Conservation (phyloP, 805 yeast genomes). For the Wickerhamomyces rabaulensis region DNA sequence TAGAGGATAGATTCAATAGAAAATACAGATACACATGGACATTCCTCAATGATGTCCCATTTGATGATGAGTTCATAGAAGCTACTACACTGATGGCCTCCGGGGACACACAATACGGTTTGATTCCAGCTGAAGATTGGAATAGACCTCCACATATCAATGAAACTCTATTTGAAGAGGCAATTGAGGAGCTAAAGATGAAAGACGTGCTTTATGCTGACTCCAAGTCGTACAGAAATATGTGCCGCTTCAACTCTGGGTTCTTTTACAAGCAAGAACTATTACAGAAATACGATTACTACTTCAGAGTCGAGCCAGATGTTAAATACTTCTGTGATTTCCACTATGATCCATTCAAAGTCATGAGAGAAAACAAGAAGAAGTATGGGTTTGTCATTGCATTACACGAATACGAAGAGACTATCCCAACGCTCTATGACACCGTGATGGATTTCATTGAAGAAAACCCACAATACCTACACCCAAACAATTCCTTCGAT, state of each 20-base stretch:
- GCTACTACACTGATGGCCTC: slow-evolving; percentile 55
- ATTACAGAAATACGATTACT: slow-evolving; percentile 71
- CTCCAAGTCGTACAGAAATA: slow-evolving; percentile 72
- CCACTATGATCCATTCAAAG: slow-evolving; percentile 79
- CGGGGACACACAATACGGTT: slow-evolving; percentile 63
- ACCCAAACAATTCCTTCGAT: slow-evolving; percentile 56
- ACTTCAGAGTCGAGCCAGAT: slow-evolving; percentile 94
- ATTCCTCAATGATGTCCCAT: slow-evolving; percentile 69
- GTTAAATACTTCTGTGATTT: slow-evolving; percentile 86
- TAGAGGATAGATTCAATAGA: slow-evolving; percentile 70
- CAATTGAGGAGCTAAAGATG: slow-evolving; percentile 38
- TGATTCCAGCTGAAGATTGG: slow-evolving; percentile 71
- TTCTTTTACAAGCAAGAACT: slow-evolving; percentile 78
- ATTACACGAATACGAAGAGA: slow-evolving; percentile 73
- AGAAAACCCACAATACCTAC: slow-evolving; percentile 55
- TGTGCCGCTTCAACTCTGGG: slow-evolving; percentile 95
- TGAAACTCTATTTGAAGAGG: slow-evolving; percentile 42
- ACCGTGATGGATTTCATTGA: slow-evolving; percentile 57
- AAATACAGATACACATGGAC: slow-evolving; percentile 73
- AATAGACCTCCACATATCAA: slow-evolving; percentile 70
- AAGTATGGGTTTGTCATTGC: slow-evolving; percentile 86
- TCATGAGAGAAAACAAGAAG: slow-evolving; percentile 70
- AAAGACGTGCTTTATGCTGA: slow-evolving; percentile 58
- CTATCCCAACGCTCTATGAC: slow-evolving; percentile 84
- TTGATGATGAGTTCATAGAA: slow-evolving; percentile 55